A percentile compares a stretch with the other conserved stretches of the same genome.
Conservation (phyloP, 202 grass and related monocot genomes). For the Miscanthus sacchariflorus region DNA sequence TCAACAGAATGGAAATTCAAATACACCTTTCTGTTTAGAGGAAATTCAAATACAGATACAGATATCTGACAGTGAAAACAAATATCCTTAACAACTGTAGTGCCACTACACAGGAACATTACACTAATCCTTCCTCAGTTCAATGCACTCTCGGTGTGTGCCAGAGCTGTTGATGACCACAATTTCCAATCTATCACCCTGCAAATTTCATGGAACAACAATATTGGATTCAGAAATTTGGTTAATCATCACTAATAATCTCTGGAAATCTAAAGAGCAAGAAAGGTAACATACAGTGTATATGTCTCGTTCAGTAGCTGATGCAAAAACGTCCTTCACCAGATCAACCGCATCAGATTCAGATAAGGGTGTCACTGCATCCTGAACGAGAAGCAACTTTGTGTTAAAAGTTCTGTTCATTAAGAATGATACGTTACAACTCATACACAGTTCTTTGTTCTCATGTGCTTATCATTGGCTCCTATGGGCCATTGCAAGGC, state of each 20-base stretch:
- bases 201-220: constrained; percentile 43
- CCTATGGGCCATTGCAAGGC: background rate
- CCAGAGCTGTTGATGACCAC: constrained; percentile 79
- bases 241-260: background rate
- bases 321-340: constrained; percentile 95
- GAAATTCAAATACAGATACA: constrained; percentile 28
- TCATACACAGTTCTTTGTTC: background rate
- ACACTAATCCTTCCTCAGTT: constrained; percentile 73
- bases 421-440: background rate
- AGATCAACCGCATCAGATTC: constrained; percentile 91
- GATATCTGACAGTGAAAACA: background rate
- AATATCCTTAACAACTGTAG: constrained; percentile 15
- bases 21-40: background rate
- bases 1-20: constrained; percentile 9
- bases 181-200: constrained; percentile 90
- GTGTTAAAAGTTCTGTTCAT: background rate
- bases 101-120: background rate
- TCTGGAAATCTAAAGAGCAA: background rate
- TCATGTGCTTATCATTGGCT: background rate
- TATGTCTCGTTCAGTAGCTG: constrained; percentile 89
- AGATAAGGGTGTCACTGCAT: constrained; percentile 82
- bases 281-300: constrained; percentile 71
- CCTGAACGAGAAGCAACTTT: constrained; percentile 52
- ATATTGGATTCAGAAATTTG: background rate
- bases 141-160: constrained; percentile 67